phyloP scores from a whole-genome alignment of 306 rosid genomes.

The Lablab purpureus region DNA sequence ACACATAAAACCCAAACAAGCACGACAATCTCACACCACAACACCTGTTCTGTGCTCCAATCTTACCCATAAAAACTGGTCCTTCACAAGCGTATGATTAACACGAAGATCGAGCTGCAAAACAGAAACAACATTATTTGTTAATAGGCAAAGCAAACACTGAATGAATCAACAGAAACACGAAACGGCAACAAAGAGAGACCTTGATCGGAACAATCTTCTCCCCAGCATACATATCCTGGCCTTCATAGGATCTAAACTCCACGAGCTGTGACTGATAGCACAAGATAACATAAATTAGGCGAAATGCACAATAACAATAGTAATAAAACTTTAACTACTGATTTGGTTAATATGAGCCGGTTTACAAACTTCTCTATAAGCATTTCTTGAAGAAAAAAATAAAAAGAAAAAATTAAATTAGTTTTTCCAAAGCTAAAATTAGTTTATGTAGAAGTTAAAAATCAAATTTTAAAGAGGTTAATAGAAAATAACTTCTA shows the following conservation, averaged over 20 bases:
- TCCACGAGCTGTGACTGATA: slow-evolving; percentile 80
- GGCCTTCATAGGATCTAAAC: slow-evolving; percentile 84
- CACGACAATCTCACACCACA: slow-evolving; percentile 13
- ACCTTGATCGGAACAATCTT: slow-evolving; percentile 94
- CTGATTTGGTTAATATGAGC: neutral
- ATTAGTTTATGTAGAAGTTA: too few species aligned
- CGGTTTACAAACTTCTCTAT: too few species aligned
- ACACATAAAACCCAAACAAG: slow-evolving; percentile 36
- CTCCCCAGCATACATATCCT: slow-evolving; percentile 90
- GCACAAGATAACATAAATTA: slow-evolving; percentile 14
- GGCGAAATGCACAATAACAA: neutral
- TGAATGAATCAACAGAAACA: neutral
- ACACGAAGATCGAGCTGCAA: slow-evolving; percentile 91
- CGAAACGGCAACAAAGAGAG: slow-evolving; percentile 1
- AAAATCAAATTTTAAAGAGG: too few species aligned
- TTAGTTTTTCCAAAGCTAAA: too few species aligned
- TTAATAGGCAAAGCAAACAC: slow-evolving; percentile 15
- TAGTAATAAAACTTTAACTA: too few species aligned
- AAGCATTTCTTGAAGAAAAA: too few species aligned
- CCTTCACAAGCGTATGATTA: slow-evolving; percentile 85
- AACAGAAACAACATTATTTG: slow-evolving; percentile 14
- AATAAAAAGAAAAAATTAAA: too few species aligned
- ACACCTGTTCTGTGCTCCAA: slow-evolving; percentile 1
- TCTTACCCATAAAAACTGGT: slow-evolving; percentile 95
- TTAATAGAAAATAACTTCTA: too few species aligned